phyloP scores from a whole-genome alignment of 192 early-diverging fungal species.

The Phlyctochytrium arcticum region DNA sequence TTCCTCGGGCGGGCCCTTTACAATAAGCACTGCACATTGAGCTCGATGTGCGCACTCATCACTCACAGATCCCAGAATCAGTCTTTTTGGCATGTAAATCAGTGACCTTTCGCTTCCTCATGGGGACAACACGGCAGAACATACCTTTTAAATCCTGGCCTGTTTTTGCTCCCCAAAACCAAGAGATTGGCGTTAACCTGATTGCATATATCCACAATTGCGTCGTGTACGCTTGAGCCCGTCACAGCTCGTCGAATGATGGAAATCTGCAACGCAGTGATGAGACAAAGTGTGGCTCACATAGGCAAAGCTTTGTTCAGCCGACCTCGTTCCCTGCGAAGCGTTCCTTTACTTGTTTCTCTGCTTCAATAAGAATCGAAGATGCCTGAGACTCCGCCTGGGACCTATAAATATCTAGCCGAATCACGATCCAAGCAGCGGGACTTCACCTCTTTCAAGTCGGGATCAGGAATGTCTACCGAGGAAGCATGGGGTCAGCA shows the following conservation, averaged over 20 bases:
- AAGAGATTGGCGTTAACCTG: not conserved
- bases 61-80: constrained; percentile 6
- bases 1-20: not conserved
- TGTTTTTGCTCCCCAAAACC: not conserved
- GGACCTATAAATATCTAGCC: not conserved
- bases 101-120: too few species aligned
- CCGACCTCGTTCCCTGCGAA: not conserved
- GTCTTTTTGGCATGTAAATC: not conserved
- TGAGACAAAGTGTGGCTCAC: not conserved
- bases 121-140: not conserved
- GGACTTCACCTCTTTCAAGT: not conserved
- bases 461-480: not conserved
- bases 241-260: constrained; percentile 7
- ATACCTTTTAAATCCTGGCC: not conserved
- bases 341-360: not conserved
- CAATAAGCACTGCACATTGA: constrained; percentile 1
- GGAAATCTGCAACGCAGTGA: not conserved
- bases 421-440: not conserved
- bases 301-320: not conserved
- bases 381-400: not conserved
- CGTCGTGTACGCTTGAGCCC: not conserved
- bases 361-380: not conserved
- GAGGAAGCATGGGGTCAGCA: too few species aligned
- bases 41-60: constrained; percentile 4
- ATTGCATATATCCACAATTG: constrained; percentile 11